Evolutionary conservation across 306 rosid genomes (phyloP), one percentile per base, ranked within the genome.

Genomic region (Crotalaria pallida): DNA sequence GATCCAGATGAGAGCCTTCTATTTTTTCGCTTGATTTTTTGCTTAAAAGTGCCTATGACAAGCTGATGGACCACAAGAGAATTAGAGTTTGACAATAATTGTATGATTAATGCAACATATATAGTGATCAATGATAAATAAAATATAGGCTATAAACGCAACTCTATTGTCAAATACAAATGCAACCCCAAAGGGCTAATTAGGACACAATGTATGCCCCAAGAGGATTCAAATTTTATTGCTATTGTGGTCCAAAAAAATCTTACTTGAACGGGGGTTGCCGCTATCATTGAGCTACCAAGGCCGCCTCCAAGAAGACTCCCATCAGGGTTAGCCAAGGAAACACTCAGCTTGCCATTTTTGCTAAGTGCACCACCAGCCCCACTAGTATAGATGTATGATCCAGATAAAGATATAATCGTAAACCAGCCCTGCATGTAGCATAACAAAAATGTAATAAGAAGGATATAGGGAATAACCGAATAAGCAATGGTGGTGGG

Each of bases 351-450:
- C 16, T 2, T 15, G 22, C 82, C 78, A 15, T 0, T 61, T 65
- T 40, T 82, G 3, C 27, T 45, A 6, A 3, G 8, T 17, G 19
- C 3, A 22, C 71, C 67, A 49, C 47, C 40, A 36, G 0, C 36
- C 10, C 72, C 43, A 49, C 18, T 3, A 15, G n/a, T 12, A 4
- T 12, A 66, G 49, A 75, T 19, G 56, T 40, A 79, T 26, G 88
- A 75, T 73, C 96, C 92, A 21, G 66, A 13, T 5, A 91, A 73
- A 0, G 50, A 7, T 10, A 88, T 18, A 50, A 88, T 88, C 73
- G 81, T 86, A 72, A 83, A 91, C 7, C 3, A 22, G 6, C 96
- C 97, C 90, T 87, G 80, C 75, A 65, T 48, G 27, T 24, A 44
- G 58, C 11, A 63, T 8, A 17, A 13, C 0, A 18, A 64, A 3